phyloP scores from a whole-genome alignment of 2,329 filamentous ascomycete species.

The Pseudogymnoascus sp. region DNA sequence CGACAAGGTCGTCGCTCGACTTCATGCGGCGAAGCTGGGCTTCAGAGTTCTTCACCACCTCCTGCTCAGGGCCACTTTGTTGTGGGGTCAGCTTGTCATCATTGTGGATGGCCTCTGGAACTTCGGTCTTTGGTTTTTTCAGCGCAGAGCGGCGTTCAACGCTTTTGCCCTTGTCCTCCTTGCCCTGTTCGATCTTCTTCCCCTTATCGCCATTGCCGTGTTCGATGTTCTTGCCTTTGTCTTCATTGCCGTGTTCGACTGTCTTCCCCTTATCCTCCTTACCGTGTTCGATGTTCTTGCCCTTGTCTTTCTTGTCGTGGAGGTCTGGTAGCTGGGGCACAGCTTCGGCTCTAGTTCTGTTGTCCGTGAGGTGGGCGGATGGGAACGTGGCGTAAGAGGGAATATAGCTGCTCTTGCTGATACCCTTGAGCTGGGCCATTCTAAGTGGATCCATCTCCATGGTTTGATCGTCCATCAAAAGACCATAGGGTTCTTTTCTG shows the following conservation, averaged over 20 bases:
- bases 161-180: not conserved
- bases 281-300: too few species aligned
- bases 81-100: not conserved
- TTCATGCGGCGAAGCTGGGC: not conserved
- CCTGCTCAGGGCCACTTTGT: not conserved
- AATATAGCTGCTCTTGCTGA: not conserved
- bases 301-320: not conserved
- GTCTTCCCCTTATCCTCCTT: not conserved
- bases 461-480: not conserved
- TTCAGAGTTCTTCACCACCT: not conserved
- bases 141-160: not conserved
- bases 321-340: not conserved
- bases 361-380: not conserved
- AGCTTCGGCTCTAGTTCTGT: not conserved
- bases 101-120: not conserved
- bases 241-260: not conserved
- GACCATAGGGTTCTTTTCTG: not conserved
- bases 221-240: not conserved
- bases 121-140: not conserved
- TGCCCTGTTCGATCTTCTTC: not conserved
- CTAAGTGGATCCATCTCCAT: not conserved
- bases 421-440: not conserved
- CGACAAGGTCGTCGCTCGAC: not conserved
- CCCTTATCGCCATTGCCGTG: not conserved
- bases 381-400: not conserved